Evolutionary conservation across 2,329 filamentous ascomycete species (phyloP).

Genomic region (Trichoderma sp.): DNA sequence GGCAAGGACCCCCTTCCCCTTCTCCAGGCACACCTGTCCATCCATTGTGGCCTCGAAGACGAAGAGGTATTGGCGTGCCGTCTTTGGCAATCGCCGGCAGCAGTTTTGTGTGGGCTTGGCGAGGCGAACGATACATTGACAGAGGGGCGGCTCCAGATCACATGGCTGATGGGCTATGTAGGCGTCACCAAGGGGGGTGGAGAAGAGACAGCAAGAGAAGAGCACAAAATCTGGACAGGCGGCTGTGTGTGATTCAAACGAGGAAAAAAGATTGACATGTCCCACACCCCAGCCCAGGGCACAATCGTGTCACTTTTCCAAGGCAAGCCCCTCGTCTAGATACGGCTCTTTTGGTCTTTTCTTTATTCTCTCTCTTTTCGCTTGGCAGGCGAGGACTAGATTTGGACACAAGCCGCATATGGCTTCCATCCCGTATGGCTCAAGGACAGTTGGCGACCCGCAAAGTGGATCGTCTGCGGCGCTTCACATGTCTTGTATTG

Average conservation of each 20-base stretch:
- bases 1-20: background rate
- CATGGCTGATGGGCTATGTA: constrained; percentile 22
- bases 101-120: background rate
- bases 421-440: constrained; percentile 2
- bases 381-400: background rate
- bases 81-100: constrained; percentile 5
- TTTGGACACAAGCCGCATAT: background rate
- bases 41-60: constrained; percentile 1
- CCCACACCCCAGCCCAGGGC: constrained; percentile 5
- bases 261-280: background rate
- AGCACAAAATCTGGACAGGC: background rate
- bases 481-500: background rate
- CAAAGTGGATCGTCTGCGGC: background rate
- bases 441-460: background rate
- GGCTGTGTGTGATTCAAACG: constrained; percentile 9
- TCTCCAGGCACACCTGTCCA: constrained; percentile 10
- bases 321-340: background rate
- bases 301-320: constrained; percentile 1
- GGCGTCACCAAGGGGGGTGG: constrained; percentile 14
- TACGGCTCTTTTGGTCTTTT: background rate
- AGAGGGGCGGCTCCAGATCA: constrained; percentile 21
- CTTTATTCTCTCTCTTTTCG: background rate
- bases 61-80: background rate
- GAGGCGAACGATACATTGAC: background rate
- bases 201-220: background rate